phyloP scores from a whole-genome alignment of 2,329 filamentous ascomycete species.

The Epicoccum sorghinum region DNA sequence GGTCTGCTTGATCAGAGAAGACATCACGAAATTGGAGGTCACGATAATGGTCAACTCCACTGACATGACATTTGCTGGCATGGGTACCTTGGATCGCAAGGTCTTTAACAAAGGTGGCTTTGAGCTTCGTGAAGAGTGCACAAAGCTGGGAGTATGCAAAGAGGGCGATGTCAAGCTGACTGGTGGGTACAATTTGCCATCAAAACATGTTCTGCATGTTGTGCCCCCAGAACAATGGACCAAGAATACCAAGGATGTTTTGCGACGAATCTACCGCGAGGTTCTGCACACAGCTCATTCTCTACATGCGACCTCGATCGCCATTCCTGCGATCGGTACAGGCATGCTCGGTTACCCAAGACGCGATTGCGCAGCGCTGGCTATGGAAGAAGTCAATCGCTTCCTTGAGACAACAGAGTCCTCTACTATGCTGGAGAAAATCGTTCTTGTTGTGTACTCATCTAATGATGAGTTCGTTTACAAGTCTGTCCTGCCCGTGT shows the following conservation, averaged over 20 bases:
- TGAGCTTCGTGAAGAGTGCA: slow-evolving; percentile 29
- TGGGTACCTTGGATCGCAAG: slow-evolving; percentile 38
- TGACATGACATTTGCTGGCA: slow-evolving; percentile 30
- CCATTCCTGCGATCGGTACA: slow-evolving; percentile 42
- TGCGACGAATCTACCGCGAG: slow-evolving; percentile 39
- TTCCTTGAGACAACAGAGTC: slow-evolving; percentile 36
- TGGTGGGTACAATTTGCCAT: slow-evolving; percentile 35
- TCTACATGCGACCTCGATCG: slow-evolving; percentile 38
- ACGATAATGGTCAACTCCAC: slow-evolving; percentile 45
- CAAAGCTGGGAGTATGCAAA: slow-evolving; percentile 30
- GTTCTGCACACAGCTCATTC: slow-evolving; percentile 31
- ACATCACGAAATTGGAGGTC: slow-evolving; percentile 43
- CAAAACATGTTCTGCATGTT: slow-evolving; percentile 37
- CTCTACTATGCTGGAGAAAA: slow-evolving; percentile 32
- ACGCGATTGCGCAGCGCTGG: slow-evolving; percentile 36
- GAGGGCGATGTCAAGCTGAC: slow-evolving; percentile 39
- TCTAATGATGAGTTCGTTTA: slow-evolving; percentile 41
- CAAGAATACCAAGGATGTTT: slow-evolving; percentile 28
- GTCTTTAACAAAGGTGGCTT: slow-evolving; percentile 40
- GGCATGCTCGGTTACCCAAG: slow-evolving; percentile 37
- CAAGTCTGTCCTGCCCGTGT: slow-evolving; percentile 38
- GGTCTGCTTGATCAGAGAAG: slow-evolving; percentile 38
- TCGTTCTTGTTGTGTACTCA: slow-evolving; percentile 39
- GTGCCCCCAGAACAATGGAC: slow-evolving; percentile 35
- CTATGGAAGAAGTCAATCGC: slow-evolving; percentile 41